A percentile compares a stretch with the other conserved stretches of the same genome.
Conservation (phyloP, 345 rosid genomes). For the Balakata baccata region DNA sequence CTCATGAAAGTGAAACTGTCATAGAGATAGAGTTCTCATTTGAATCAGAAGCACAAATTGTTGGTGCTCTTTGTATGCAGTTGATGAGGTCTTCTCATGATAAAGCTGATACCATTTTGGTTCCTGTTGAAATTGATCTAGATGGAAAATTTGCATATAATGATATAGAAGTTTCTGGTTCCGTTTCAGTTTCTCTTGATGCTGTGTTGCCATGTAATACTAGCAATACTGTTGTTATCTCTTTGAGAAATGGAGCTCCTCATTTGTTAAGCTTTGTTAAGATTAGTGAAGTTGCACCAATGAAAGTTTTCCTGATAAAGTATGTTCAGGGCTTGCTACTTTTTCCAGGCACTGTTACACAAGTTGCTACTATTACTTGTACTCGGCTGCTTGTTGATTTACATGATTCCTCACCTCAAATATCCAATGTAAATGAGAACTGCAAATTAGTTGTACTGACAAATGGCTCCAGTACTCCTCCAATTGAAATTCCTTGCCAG, state of each 20-base stretch:
- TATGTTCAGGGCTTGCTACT: constrained; percentile 55
- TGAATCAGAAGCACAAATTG: constrained; percentile 42
- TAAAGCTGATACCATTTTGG: constrained; percentile 40
- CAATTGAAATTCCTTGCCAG: constrained; percentile 47
- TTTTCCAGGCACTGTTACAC: constrained; percentile 52
- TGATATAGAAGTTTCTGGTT: constrained; percentile 19
- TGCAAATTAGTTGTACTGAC: constrained; percentile 51
- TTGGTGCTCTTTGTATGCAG: constrained; percentile 54
- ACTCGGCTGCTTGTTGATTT: constrained; percentile 24
- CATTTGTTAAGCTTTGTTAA: constrained; percentile 39
- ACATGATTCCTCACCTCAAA: constrained; percentile 29
- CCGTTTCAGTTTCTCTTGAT: constrained; percentile 44
- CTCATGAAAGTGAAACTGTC: constrained; percentile 35
- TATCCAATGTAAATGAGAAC: constrained; percentile 22
- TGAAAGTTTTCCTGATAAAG: constrained; percentile 46
- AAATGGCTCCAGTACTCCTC: constrained; percentile 55
- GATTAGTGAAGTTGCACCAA: constrained; percentile 39
- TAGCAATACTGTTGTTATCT: constrained; percentile 35
- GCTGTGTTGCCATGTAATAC: constrained; percentile 33
- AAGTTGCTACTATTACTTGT: constrained; percentile 50
- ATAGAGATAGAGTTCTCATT: constrained; percentile 51
- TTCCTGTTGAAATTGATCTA: constrained; percentile 56
- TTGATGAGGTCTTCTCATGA: constrained; percentile 46
- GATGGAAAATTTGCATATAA: constrained; percentile 25
- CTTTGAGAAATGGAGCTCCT: constrained; percentile 48